Conservation (phyloP, 192 early-diverging fungal species). For the Coemansia sp. region DNA sequence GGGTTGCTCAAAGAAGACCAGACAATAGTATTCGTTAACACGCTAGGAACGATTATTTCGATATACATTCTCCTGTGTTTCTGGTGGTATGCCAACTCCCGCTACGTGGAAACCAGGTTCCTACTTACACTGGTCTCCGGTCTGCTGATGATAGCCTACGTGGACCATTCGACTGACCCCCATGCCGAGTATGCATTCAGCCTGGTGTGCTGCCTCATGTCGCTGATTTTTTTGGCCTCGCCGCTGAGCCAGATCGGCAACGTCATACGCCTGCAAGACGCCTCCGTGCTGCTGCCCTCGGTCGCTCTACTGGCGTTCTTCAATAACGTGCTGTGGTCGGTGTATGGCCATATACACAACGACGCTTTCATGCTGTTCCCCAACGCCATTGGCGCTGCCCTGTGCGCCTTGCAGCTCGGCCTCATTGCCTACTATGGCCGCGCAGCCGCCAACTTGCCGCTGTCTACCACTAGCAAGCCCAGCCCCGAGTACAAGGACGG, state of each 20-base stretch:
- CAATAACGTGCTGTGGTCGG: constrained; percentile 41
- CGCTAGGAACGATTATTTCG: constrained; percentile 16
- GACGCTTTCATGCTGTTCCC: constrained; percentile 43
- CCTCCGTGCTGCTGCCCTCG: constrained; percentile 42
- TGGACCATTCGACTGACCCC: constrained; percentile 17
- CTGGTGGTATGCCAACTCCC: constrained; percentile 18
- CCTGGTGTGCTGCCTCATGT: constrained; percentile 30
- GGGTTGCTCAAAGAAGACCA: constrained; percentile 30
- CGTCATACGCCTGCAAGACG: constrained; percentile 22
- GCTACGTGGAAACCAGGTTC: constrained; percentile 17
- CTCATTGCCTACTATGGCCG: constrained; percentile 44
- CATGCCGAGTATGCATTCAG: constrained; percentile 15
- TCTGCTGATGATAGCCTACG: constrained; percentile 14
- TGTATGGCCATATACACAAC: constrained; percentile 28
- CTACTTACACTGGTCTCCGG: constrained; percentile 4
- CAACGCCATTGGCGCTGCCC: constrained; percentile 26
- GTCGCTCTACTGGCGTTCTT: constrained; percentile 27
- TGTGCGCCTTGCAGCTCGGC: constrained; percentile 40
- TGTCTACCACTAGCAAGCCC: background rate
- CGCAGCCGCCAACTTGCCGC: constrained; percentile 12
- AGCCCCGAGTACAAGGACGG: background rate
- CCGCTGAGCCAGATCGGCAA: constrained; percentile 38
- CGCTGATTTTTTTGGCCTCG: constrained; percentile 36
- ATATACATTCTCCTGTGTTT: constrained; percentile 33
- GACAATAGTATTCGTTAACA: constrained; percentile 20